Base-by-base conservation (phyloP, 2,329 filamentous ascomycete species). In the Setomelanomma holmii region DNA sequence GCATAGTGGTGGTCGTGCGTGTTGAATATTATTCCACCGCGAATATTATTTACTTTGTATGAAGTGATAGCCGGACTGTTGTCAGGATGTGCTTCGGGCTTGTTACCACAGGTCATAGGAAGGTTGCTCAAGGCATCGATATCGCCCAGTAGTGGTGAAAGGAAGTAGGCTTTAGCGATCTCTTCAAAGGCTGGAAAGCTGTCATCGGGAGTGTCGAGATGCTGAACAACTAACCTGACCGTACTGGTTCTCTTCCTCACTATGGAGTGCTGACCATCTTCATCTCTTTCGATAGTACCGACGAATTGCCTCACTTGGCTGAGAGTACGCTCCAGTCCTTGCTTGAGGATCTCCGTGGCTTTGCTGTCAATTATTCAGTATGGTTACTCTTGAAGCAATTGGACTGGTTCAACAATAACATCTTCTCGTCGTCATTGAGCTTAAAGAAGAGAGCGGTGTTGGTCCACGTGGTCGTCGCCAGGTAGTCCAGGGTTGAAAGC, bases 51-150 rank as follows among this genome's bases (percentile, higher is more conserved):
- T 4, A 22, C 16, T 21, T 47, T 40, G 38, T 16, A 47, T 17
- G 45, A 33, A n/a, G 38, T 11, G 6, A 40, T 21, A 4, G 17
- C 36, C 4, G 45, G 45, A 16, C 7, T 17, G 17, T 40, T 33
- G 24, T 47, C 45, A 22, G 45, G 45, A 16, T 47, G 38, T 19
- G 43, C 43, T 39, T 46, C 43, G 11, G 43, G 43, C 35, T 40
- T 46, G 34, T 46, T 46, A 12, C 43, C 43, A 16, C 35, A 40
- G 11, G 45, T 40, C 36, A 40, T 47, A 12, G 36, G 36, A 33
- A n/a, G 7, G n/a, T 35, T 41, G 24, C 38, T 41, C 16, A 47
- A 21, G 22, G 33, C 45, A 21, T 40, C 19, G 23, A 47, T 40
- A 16, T 47, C 23, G 3, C 45, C 45, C 8, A 47, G 38, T 12